Conservation (phyloP, 2,329 filamentous ascomycete species). For the Colletotrichum abscissum region DNA sequence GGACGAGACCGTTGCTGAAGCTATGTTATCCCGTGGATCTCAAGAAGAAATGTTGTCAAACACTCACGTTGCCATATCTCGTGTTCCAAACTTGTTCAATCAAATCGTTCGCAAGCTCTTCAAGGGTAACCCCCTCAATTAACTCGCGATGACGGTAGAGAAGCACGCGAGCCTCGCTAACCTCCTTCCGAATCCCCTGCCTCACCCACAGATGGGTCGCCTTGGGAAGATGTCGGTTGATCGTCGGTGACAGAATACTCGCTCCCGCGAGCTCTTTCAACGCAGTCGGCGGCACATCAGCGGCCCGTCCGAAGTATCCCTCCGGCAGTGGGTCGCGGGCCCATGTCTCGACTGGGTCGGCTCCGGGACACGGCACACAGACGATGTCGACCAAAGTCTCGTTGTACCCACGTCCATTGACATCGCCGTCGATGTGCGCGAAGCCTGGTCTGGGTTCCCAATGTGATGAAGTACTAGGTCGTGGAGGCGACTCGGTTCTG, state of each 20-base stretch:
- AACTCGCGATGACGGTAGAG: conserved; percentile 62
- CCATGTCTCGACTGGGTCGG: conserved; percentile 65
- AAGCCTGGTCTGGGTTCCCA: conserved; percentile 51
- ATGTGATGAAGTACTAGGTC: conserved; percentile 24
- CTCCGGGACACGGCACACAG: conserved; percentile 65
- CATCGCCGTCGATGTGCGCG: conserved; percentile 55
- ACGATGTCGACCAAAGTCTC: conserved; percentile 66
- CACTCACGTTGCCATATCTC: conserved; percentile 44
- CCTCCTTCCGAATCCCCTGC: conserved; percentile 62
- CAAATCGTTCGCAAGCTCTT: conserved; percentile 57
- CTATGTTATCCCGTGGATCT: not conserved
- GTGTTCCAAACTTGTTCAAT: conserved; percentile 54
- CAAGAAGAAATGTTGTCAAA: conserved; percentile 14
- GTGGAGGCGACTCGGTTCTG: not conserved
- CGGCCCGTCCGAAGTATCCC: conserved; percentile 56
- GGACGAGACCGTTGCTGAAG: conserved; percentile 54
- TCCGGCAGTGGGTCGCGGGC: conserved; percentile 60
- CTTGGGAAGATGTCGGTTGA: conserved; percentile 38
- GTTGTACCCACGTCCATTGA: conserved; percentile 57
- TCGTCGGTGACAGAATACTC: conserved; percentile 18
- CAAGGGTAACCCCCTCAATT: conserved; percentile 54
- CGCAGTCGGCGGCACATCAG: conserved; percentile 32
- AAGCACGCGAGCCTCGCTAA: conserved; percentile 60
- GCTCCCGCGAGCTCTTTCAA: conserved; percentile 45
- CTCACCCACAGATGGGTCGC: conserved; percentile 61